Conservation (phyloP, 179 eudicot genomes). For the Actinidia chinensis region DNA sequence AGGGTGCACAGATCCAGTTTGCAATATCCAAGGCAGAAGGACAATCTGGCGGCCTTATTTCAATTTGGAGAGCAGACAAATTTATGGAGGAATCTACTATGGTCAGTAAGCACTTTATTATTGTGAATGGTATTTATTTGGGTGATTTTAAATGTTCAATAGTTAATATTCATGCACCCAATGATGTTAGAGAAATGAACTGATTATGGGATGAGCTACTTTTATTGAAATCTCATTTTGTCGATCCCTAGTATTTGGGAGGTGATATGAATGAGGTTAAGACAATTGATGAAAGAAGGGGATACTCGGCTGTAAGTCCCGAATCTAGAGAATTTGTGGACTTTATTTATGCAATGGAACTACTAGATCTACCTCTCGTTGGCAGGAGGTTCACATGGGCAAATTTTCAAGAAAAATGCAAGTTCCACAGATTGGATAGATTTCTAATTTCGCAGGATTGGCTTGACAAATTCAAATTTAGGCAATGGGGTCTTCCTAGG, state of each 20-base stretch:
- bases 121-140: background rate
- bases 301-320: background rate
- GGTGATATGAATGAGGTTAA: background rate
- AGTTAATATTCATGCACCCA: background rate
- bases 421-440: background rate
- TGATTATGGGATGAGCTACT: background rate
- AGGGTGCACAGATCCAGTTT: no score
- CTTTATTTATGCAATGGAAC: background rate
- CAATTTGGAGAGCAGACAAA: background rate
- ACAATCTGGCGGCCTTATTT: background rate
- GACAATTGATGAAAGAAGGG: background rate
- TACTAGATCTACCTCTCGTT: background rate
- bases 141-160: background rate
- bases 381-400: background rate
- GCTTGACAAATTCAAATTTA: background rate
- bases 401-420: no score
- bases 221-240: no score
- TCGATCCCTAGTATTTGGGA: background rate
- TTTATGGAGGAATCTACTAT: no score
- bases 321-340: background rate
- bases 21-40: background rate
- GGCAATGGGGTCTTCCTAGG: background rate
- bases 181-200: no score
- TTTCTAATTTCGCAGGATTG: background rate
- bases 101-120: no score